phyloP scores from a whole-genome alignment of 1,284 basidiomycete genomes.

The Chalciporus sp. region DNA sequence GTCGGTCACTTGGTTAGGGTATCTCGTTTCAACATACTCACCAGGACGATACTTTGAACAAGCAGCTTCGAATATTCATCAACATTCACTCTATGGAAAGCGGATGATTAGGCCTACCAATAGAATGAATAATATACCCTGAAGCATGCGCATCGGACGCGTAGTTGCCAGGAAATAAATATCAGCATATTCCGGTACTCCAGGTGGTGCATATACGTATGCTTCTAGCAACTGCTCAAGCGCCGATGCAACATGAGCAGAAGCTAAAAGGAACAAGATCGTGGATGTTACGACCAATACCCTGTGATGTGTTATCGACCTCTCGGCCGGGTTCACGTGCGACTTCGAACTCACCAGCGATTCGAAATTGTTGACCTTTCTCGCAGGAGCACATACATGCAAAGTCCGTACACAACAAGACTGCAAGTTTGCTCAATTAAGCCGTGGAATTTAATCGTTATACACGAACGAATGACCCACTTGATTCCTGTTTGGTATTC shows the following conservation, averaged over 20 bases:
- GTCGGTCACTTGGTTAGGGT: neutral
- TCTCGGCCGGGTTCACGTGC: too few relatives aligned
- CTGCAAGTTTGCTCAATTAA: too few relatives aligned
- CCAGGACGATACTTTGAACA: neutral
- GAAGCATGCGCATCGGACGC: neutral
- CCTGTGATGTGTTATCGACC: neutral
- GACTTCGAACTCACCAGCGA: too few relatives aligned
- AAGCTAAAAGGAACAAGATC: neutral
- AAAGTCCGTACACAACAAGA: too few relatives aligned
- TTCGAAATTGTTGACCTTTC: too few relatives aligned
- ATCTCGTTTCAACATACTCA: neutral
- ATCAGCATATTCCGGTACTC: neutral
- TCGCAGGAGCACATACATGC: too few relatives aligned
- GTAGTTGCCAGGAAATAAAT: neutral
- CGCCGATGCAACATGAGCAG: neutral
- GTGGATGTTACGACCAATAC: neutral
- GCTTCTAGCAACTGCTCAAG: constrained; percentile 4
- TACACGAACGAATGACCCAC: too few relatives aligned
- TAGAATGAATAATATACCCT: neutral
- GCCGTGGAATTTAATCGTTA: too few relatives aligned
- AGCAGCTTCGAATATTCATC: neutral
- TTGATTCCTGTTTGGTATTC: too few relatives aligned
- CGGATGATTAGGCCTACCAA: neutral
- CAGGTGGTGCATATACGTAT: neutral
- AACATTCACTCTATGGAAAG: neutral